Conservation (phyloP, 1,139 yeast genomes). For the Schwanniomyces etchellsii region DNA sequence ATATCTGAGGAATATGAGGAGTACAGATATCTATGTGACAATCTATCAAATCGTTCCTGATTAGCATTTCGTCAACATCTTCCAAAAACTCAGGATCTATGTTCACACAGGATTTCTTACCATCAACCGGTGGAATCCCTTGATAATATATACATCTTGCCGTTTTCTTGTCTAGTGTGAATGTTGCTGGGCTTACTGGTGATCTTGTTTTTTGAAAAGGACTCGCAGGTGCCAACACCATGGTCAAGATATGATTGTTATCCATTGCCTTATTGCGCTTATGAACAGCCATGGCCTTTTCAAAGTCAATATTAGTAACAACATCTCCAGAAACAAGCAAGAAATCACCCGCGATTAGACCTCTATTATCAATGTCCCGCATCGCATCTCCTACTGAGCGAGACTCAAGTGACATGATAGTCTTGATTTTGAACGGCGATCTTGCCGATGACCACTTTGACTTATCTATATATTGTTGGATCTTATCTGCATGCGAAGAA, state of each 20-base stretch:
- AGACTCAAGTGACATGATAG: slow-evolving; percentile 82
- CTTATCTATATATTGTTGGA: slow-evolving; percentile 72
- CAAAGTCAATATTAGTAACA: slow-evolving; percentile 81
- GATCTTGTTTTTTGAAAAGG: slow-evolving; percentile 84
- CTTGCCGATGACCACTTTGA: slow-evolving; percentile 71
- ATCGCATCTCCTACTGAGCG: slow-evolving; percentile 94
- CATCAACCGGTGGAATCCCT: slow-evolving; percentile 60
- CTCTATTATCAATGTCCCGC: slow-evolving; percentile 91
- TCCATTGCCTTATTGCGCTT: slow-evolving; percentile 64
- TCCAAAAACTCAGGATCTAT: slow-evolving; percentile 84
- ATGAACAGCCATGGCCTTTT: slow-evolving; percentile 68
- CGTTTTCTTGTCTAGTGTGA: slow-evolving; percentile 68
- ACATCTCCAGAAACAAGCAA: slow-evolving; percentile 90
- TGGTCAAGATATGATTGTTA: slow-evolving; percentile 87
- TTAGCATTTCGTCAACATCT: slow-evolving; percentile 67
- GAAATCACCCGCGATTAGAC: slow-evolving; percentile 84
- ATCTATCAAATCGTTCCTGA: slow-evolving; percentile 90
- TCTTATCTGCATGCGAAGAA: slow-evolving; percentile 83
- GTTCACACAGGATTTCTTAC: slow-evolving; percentile 48
- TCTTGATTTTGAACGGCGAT: slow-evolving; percentile 74
- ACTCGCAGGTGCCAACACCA: slow-evolving; percentile 83
- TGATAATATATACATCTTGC: slow-evolving; percentile 81
- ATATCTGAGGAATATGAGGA: slow-evolving; percentile 90
- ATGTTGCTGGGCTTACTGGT: slow-evolving; percentile 76
- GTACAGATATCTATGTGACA: slow-evolving; percentile 95